Base-by-base conservation (phyloP, 1,284 basidiomycete species). In the Termitomyces sp. region DNA sequence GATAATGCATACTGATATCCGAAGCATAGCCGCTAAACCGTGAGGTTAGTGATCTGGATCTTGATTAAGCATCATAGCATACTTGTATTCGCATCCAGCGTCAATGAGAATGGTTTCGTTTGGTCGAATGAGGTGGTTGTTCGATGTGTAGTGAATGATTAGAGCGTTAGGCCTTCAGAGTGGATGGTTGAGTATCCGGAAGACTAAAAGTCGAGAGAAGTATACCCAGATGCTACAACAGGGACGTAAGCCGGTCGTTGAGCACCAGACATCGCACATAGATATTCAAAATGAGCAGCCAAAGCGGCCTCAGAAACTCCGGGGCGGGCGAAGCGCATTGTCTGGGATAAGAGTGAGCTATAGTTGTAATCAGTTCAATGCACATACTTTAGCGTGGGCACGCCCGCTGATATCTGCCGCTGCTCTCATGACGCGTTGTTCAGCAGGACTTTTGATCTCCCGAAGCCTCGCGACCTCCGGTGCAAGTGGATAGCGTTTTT, bases 241-340 rank as follows among this genome's bases (percentile, higher is more conserved):
- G 95, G 95, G 0, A 97, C 93, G 65, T 97, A 97, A 10, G 94
- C 94, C 42, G 84, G 81, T 39, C 94, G 78, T 65, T 92, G 86
- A 18, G 90, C 79, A 13, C 93, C 93, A n/a, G 74, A 72, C 42
- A 91, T 71, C 4, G 83, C 78, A 65, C 91, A 94, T 0, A 87
- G 60, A 63, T 95, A 96, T 68, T 95, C 89, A 63, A 97, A 97
- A 64, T 93, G 88, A 8, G 93, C 88, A 0, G 86, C 90, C 3
- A 96, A 70, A 24, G 80, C 75, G 39, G 81, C 77, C 67, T 97
- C 94, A 1, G 84, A 82, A 53, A 84, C 68, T 2, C 86, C 88
- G 3, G 84, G 79, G 44, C 76, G 67, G 0, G 90, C 80, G 60
- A 92, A 90, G 8, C 85, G 78, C 93, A 97, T 97, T 11, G 86